Base-by-base conservation (phyloP, 1,284 basidiomycete species). In the Sphagnurus paluster region DNA sequence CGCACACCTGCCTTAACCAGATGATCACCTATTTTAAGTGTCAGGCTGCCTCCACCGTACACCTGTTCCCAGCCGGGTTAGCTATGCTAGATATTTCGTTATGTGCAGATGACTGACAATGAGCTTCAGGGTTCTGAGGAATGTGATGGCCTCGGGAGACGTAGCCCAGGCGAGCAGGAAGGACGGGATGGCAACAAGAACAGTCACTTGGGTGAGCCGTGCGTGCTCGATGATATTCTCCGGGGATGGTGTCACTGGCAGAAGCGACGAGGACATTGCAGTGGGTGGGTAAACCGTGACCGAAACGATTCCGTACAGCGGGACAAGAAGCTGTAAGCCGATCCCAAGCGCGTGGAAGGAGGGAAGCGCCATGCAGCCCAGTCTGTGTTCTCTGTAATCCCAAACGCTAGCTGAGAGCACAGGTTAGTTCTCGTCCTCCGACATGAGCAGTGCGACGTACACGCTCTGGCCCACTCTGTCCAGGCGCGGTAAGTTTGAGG, bases 341-440 rank as follows among this genome's bases (percentile, higher is more conserved):
- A 68, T 43, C 4, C 65, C 67, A 6, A 69, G 42, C 2, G 65
- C 57, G 41, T 69, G 66, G 52, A 69, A 69, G 2, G 66, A 40
- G 0, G 68, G 66, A 4, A 67, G 46, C 23, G 53, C 46, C 56
- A 63, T 62, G 6, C 49, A 57, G 3, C 56, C 59, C 21, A 60
- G 42, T 2, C 35, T 36, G 17, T 54, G 39, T n/a, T 44, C 33
- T n/a, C 28, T 43, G 16, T 49, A 37, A 13, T 49, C 50, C 10
- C 14, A 36, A 26, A 28, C n/a, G 39, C 11, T 24, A 9, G 26
- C 39, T 32, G 17, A 20, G 34, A 20, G 34, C 4, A 20, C 19
- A 35, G 34, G n/a, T 19, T 13, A 23, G n/a, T n/a, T n/a, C n/a
- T n/a, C n/a, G n/a, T n/a, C n/a, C n/a, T n/a, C n/a, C n/a, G 21